These are phyloP conservation scores for Colletotrichum gigasporum DNA, from an alignment of 2,329 filamentous ascomycete genomes.

Conservation along the genomic window DNA sequence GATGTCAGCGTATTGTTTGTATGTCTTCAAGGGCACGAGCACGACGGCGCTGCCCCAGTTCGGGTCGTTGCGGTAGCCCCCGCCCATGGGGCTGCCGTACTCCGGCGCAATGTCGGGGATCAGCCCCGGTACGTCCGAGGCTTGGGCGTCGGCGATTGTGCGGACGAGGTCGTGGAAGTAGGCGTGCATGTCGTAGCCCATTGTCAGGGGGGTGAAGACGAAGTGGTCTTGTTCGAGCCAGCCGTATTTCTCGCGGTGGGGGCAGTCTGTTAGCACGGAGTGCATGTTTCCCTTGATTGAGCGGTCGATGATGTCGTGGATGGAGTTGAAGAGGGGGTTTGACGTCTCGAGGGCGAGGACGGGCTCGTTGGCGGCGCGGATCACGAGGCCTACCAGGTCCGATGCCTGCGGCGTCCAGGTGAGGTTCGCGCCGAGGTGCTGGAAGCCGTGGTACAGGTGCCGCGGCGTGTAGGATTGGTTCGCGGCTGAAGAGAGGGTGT, in stretches of 20 bases:
- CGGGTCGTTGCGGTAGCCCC: slow-evolving; percentile 29
- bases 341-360: slow-evolving; percentile 4
- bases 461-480: slow-evolving; percentile 8
- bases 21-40: slow-evolving; percentile 15
- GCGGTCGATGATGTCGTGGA: slow-evolving; percentile 28
- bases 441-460: slow-evolving; percentile 24
- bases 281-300: slow-evolving; percentile 31
- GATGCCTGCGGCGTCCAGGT: slow-evolving; percentile 18
- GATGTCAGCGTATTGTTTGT: slow-evolving; percentile 27
- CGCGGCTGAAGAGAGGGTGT: slow-evolving; percentile 9
- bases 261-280: slow-evolving; percentile 28
- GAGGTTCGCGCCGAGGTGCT: slow-evolving; percentile 26
- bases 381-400: slow-evolving; percentile 13
- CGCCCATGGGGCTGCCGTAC: slow-evolving; percentile 18
- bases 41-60: slow-evolving; percentile 31
- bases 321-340: slow-evolving; percentile 11
- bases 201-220: slow-evolving; percentile 13
- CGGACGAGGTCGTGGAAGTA: slow-evolving; percentile 26
- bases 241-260: slow-evolving; percentile 29
- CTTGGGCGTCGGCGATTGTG: slow-evolving; percentile 30
- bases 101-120: slow-evolving; percentile 30
- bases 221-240: slow-evolving; percentile 32
- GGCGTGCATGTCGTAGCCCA: slow-evolving; percentile 24
- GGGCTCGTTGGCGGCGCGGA: slow-evolving; percentile 21
- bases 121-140: slow-evolving; percentile 6